Base-by-base conservation (phyloP, 1,284 basidiomycete genomes). In the Calocybe gambosa region DNA sequence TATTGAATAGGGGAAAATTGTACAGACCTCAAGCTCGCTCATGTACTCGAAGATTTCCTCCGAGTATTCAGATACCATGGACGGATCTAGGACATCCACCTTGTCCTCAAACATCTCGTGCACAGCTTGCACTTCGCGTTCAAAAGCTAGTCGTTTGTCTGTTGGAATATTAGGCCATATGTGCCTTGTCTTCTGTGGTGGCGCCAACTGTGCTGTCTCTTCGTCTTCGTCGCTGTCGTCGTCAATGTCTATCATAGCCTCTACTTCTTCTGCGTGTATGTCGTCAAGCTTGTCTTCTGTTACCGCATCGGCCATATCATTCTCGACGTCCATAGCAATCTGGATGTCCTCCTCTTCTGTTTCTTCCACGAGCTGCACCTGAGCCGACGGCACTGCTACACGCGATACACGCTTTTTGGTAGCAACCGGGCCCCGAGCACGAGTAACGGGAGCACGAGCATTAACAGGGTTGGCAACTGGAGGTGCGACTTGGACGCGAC, bases 11-110 rank as follows among this genome's bases (percentile, higher is more conserved):
- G 10, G 13, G 29, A 8, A 31, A 29, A 41, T 38, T 51, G 15
- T 10, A 66, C 76, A 26, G 51, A 93, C 90, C 78, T 97, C 93
- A 42, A 96, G 79, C 46, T 89, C 78, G 52, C 75, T 75, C 96
- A 99, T 99, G 69, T 99, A 98, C 51, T 80, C 77, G 60, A 99
- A 99, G 62, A 99, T 99, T 50, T 99, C 95, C 23, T 94, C 90
- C 20, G 93, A 80, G 62, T 99, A 99, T 66, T 99, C 96, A 39
- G 93, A 93, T 18, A 96, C 93, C 95, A 99, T 97, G 8, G 91
- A 93, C 20, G 88, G 88, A 68, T 99, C 96, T 56, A 82, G 83
- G 60, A 85, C 76, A 61, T 97, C 93, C 19, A 88, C 73, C 46
- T 89, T 83, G 51, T 93, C 89, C 37, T 83, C 74, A 66, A 91